Percentiles rank a stretch among this genome's conserved stretches.
Evolutionary conservation across 495 filamentous ascomycete genomes (phyloP).

Genomic region (Massariosphaeria phaeospora): DNA sequence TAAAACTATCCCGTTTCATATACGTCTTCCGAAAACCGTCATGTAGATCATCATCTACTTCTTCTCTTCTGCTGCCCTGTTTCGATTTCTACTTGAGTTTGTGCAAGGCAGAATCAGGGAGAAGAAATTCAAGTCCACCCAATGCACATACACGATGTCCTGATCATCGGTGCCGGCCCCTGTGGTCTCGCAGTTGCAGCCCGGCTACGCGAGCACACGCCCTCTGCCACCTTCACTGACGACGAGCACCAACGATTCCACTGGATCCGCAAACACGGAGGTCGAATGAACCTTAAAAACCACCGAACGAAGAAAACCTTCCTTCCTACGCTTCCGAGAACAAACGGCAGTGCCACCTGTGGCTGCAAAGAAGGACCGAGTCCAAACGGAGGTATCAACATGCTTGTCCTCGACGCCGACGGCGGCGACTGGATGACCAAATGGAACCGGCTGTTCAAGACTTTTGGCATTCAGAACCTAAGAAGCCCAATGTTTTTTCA

Average conservation of each 20-base stretch:
- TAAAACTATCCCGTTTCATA: too few relatives aligned
- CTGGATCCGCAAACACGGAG: constrained; percentile 55
- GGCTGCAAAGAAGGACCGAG: neutral
- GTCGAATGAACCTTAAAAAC: constrained; percentile 44
- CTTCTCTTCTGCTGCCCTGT: too few relatives aligned
- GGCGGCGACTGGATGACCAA: constrained; percentile 51
- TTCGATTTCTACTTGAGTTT: too few relatives aligned
- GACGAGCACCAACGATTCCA: constrained; percentile 61
- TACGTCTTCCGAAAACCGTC: too few relatives aligned
- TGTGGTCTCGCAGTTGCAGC: constrained; percentile 59
- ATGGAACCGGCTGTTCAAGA: constrained; percentile 54
- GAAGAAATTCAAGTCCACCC: too few relatives aligned
- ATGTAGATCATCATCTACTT: too few relatives aligned
- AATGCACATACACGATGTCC: constrained; percentile 47
- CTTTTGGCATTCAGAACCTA: constrained; percentile 55
- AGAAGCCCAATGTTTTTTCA: constrained; percentile 67
- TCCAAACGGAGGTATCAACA: constrained; percentile 1
- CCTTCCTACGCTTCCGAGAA: constrained; percentile 10
- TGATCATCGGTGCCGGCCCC: constrained; percentile 61
- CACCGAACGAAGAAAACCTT: constrained; percentile 32
- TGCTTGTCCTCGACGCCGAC: constrained; percentile 50
- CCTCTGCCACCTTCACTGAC: constrained; percentile 61
- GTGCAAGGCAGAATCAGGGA: too few relatives aligned
- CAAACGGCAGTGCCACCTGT: too few relatives aligned
- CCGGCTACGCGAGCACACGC: constrained; percentile 55